Evolutionary conservation across 2,329 filamentous ascomycete species (phyloP).

Genomic region (Dactylonectria macrodidyma): DNA sequence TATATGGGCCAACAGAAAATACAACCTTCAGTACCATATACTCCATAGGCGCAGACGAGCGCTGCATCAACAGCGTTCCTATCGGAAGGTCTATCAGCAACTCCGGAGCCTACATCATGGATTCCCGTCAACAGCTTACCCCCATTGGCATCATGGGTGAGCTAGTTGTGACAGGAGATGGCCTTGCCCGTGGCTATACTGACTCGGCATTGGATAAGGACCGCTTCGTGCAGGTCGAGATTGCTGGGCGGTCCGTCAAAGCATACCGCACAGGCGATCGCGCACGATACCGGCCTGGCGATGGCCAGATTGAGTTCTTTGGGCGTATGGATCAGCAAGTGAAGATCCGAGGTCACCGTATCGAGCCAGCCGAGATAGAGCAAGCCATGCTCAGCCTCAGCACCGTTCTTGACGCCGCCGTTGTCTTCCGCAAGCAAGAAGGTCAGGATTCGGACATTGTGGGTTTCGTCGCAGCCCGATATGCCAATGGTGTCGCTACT

Average conservation of each 20-base stretch:
- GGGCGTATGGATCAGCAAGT: constrained; percentile 42
- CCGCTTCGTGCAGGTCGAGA: background rate
- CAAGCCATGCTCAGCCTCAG: background rate
- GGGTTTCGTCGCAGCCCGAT: too few species aligned
- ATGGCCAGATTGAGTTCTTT: constrained; percentile 32
- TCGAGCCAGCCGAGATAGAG: constrained; percentile 43
- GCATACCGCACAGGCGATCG: constrained; percentile 39
- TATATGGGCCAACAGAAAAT: constrained; percentile 40
- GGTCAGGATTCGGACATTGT: too few species aligned
- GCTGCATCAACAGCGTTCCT: constrained; percentile 32
- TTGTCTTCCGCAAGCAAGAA: too few species aligned
- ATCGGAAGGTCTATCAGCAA: constrained; percentile 40
- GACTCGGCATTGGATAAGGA: background rate
- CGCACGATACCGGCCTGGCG: constrained; percentile 26
- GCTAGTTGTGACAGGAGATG: constrained; percentile 46
- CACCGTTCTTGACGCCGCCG: background rate
- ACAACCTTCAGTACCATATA: constrained; percentile 25
- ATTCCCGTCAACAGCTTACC: constrained; percentile 39
- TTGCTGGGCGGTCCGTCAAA: background rate
- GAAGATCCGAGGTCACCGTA: constrained; percentile 41
- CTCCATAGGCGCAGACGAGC: constrained; percentile 7
- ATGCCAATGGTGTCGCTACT: too few species aligned
- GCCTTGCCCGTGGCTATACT: background rate
- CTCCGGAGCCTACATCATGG: constrained; percentile 45
- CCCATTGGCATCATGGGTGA: constrained; percentile 48